These are phyloP conservation scores for Collariella sp. DNA, from an alignment of 495 filamentous ascomycete species.

Conservation along the genomic window DNA sequence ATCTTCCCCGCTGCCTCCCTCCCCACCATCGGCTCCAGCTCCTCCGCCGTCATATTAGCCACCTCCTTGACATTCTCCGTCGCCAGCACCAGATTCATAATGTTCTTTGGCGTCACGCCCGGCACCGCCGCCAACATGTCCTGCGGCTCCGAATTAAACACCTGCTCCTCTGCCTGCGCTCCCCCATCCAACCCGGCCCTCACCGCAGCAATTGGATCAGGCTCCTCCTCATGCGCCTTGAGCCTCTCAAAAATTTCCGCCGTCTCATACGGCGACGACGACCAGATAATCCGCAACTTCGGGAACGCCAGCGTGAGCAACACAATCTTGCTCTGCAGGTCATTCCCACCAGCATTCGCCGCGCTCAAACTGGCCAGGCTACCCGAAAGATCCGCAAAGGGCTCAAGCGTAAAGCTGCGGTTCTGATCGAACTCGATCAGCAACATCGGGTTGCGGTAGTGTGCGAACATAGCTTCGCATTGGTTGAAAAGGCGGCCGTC, in stretches of 20 bases:
- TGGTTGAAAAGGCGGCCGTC: conserved; percentile 89
- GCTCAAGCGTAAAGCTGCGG: conserved; percentile 93
- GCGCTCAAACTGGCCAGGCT: conserved; percentile 46
- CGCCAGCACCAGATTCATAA: conserved; percentile 60
- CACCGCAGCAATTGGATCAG: conserved; percentile 81
- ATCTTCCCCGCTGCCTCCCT: conserved; percentile 73
- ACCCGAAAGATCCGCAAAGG: conserved; percentile 74
- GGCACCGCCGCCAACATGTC: conserved; percentile 86
- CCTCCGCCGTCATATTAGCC: conserved; percentile 73
- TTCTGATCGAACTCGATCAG: conserved; percentile 97
- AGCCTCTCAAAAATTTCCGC: conserved; percentile 93
- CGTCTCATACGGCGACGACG: conserved; percentile 85
- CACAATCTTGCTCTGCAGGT: conserved; percentile 87
- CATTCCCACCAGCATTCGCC: conserved; percentile 49
- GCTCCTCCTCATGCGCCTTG: conserved; percentile 80
- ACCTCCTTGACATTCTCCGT: conserved; percentile 71
- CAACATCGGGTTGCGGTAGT: conserved; percentile 86
- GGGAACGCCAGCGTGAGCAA: conserved; percentile 91
- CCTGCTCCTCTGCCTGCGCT: conserved; percentile 47
- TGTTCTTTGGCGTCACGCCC: conserved; percentile 71
- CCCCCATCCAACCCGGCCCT: conserved; percentile 67
- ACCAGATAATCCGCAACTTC: conserved; percentile 84
- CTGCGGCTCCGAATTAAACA: conserved; percentile 54
- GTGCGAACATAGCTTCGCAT: conserved; percentile 83
- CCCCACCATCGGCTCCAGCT: conserved; percentile 65